Conservation (phyloP, 768 basidiomycete genomes). For the Polyporus arcularius region DNA sequence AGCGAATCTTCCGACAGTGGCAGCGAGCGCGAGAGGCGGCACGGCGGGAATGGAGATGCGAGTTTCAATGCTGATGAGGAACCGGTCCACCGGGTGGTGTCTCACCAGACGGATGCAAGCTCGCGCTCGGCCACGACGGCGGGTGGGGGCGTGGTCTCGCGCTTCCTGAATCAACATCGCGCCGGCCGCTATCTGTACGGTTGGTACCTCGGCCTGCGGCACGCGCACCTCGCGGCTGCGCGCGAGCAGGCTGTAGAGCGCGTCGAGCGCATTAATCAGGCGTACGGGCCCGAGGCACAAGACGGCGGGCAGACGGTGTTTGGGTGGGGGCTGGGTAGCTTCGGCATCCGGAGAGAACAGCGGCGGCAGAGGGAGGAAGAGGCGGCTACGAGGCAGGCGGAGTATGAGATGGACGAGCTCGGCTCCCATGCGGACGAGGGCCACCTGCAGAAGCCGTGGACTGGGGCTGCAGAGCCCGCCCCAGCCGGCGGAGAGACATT, state of each 20-base stretch:
- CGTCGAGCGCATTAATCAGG: slow-evolving; percentile 63
- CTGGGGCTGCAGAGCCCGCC: not conserved
- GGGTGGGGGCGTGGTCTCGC: slow-evolving; percentile 5
- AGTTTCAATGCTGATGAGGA: not conserved
- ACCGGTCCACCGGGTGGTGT: not conserved
- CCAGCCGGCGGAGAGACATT: not conserved
- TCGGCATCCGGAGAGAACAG: slow-evolving; percentile 49
- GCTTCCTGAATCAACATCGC: slow-evolving; percentile 12
- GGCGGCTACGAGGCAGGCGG: slow-evolving; percentile 24
- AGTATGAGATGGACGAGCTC: slow-evolving; percentile 15
- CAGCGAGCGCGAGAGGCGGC: not conserved
- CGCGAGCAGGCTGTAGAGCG: slow-evolving; percentile 71
- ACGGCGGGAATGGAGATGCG: not conserved
- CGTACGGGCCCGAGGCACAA: slow-evolving; percentile 44
- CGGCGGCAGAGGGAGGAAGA: slow-evolving; percentile 28
- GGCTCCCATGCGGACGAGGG: slow-evolving; percentile 18
- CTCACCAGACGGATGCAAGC: slow-evolving; percentile 6
- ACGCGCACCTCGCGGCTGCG: slow-evolving; percentile 71
- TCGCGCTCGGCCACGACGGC: slow-evolving; percentile 1
- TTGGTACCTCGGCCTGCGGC: slow-evolving; percentile 63
- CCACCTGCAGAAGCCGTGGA: not conserved
- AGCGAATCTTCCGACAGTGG: slow-evolving; percentile 15
- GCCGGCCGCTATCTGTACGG: slow-evolving; percentile 39
- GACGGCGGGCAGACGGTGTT: slow-evolving; percentile 33
- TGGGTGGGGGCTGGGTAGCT: slow-evolving; percentile 79